These are phyloP conservation scores for Cladosporium sp. DNA, from an alignment of 2,329 filamentous ascomycete species.

Conservation along the genomic window DNA sequence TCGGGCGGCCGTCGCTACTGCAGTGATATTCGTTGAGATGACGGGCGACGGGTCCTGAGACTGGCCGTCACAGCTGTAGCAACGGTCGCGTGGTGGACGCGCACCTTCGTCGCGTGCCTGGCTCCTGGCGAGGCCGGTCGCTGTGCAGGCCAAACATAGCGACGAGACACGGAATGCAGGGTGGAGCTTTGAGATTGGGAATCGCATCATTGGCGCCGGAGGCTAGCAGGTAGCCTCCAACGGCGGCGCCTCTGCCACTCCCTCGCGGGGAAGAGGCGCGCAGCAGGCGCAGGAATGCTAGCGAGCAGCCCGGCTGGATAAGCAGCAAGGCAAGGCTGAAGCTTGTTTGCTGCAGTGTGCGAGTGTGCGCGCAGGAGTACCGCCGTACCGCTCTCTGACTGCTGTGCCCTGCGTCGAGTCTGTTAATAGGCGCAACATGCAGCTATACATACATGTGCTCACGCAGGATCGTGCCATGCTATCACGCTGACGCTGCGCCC, in stretches of 20 bases:
- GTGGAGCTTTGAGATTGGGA: slow-evolving; percentile 6
- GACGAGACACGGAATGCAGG: slow-evolving; percentile 12
- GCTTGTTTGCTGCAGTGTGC: not conserved
- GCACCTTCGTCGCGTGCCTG: not conserved
- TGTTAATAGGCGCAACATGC: not conserved
- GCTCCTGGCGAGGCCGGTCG: slow-evolving; percentile 3
- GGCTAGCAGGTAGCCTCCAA: not conserved
- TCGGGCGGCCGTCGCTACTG: not conserved
- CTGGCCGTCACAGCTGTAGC: not conserved
- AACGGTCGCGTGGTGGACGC: slow-evolving; percentile 2
- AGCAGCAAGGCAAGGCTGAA: slow-evolving; percentile 12
- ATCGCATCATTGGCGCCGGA: slow-evolving; percentile 11
- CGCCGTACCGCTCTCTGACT: not conserved
- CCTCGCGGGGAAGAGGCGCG: slow-evolving; percentile 13
- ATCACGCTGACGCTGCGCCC: slow-evolving; percentile 2
- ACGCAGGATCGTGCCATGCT: not conserved
- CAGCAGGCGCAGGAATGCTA: not conserved
- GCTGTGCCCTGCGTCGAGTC: not conserved
- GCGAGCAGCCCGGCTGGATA: not conserved
- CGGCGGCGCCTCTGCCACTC: slow-evolving; percentile 7
- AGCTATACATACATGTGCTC: slow-evolving; percentile 1
- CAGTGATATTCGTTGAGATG: slow-evolving; percentile 8
- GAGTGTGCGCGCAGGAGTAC: too few species aligned
- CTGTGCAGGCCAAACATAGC: slow-evolving; percentile 9
- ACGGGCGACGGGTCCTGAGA: slow-evolving; percentile 3